Percentiles rank a stretch among this genome's conserved stretches.
Evolutionary conservation across 306 rosid genomes (phyloP).

Genomic region (Myrica gale): DNA sequence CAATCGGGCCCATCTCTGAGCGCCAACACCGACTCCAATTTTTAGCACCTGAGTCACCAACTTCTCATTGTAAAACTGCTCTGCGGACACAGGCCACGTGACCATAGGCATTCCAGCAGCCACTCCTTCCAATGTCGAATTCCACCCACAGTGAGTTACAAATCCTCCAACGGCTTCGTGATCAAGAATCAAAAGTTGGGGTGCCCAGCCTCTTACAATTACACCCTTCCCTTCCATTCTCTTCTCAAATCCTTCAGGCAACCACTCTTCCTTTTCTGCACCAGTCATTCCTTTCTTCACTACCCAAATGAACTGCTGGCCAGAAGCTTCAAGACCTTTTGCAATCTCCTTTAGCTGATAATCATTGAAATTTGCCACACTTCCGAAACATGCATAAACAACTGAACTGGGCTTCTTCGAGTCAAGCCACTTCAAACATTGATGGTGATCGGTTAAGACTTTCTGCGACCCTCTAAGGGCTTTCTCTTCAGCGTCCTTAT

Average conservation of each 20-base stretch:
- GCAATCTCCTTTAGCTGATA: conserved; percentile 58
- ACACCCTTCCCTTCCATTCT: conserved; percentile 41
- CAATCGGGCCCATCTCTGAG: not conserved
- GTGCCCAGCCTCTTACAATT: conserved; percentile 51
- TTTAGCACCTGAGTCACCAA: conserved; percentile 31
- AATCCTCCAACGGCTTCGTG: conserved; percentile 37
- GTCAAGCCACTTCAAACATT: conserved; percentile 42
- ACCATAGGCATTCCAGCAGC: conserved; percentile 34
- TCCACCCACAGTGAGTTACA: conserved; percentile 51
- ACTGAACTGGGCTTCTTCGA: conserved; percentile 36
- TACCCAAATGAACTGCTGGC: conserved; percentile 46
- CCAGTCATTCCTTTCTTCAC: conserved; percentile 25
- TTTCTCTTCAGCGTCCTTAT: conserved; percentile 28
- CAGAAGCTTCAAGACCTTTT: conserved; percentile 49
- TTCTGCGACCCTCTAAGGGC: conserved; percentile 34
- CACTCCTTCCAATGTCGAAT: conserved; percentile 34
- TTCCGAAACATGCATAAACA: conserved; percentile 55
- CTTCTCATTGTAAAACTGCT: conserved; percentile 42
- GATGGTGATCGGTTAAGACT: conserved; percentile 33
- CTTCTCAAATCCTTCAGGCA: conserved; percentile 42
- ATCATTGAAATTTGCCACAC: conserved; percentile 20
- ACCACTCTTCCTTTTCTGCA: conserved; percentile 19
- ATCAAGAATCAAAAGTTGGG: conserved; percentile 35
- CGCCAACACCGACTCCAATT: conserved; percentile 29
- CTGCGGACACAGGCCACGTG: conserved; percentile 38